Conservation (phyloP, 345 rosid species). For the Ceriops zippeliana region DNA sequence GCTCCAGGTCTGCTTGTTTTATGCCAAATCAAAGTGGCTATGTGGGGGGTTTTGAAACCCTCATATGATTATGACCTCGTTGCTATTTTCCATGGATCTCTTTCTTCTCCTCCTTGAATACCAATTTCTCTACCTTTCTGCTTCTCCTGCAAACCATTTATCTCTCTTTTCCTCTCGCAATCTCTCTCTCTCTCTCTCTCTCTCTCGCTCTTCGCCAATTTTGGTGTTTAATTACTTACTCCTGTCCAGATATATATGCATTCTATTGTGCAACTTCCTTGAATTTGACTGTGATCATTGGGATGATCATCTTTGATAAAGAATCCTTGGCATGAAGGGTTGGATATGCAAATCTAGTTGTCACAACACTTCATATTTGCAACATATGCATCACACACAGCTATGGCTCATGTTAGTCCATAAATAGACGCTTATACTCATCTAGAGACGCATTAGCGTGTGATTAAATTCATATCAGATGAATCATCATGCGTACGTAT, state of each 20-base stretch:
- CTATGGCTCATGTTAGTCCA: too few species aligned
- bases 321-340: neutral
- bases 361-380: neutral
- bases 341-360: neutral
- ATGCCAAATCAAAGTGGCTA: constrained; percentile 45
- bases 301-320: neutral
- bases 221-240: neutral
- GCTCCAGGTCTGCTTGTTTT: constrained; percentile 40
- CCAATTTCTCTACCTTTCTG: constrained; percentile 1
- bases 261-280: neutral
- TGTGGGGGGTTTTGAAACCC: constrained; percentile 32
- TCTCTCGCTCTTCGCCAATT: constrained; percentile 17
- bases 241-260: neutral
- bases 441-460: neutral
- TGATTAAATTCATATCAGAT: neutral
- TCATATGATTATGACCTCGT: constrained; percentile 23
- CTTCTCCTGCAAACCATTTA: neutral
- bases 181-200: constrained; percentile 14
- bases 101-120: constrained; percentile 24
- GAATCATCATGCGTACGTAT: constrained; percentile 5
- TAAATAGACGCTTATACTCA: neutral
- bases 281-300: neutral
- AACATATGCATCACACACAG: too few species aligned
- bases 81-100: constrained; percentile 19
- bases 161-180: constrained; percentile 20